Conservation (phyloP, 2,329 filamentous ascomycete genomes). For the Dothidotthia symphoricarpi region DNA sequence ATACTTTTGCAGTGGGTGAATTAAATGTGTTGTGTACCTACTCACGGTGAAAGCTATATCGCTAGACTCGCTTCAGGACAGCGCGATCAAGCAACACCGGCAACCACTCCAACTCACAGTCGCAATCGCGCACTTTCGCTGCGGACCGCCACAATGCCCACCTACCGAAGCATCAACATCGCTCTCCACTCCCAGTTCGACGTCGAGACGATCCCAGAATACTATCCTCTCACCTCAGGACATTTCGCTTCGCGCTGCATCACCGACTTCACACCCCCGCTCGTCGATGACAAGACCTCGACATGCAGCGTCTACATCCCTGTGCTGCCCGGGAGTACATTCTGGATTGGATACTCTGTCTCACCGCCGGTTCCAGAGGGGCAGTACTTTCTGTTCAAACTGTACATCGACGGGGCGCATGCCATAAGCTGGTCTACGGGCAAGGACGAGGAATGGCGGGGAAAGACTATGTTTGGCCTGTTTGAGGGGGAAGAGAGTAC, state of each 20-base stretch:
- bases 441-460: slow-evolving; percentile 43
- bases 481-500: slow-evolving; percentile 36
- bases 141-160: slow-evolving; percentile 23
- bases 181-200: slow-evolving; percentile 46
- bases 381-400: slow-evolving; percentile 48
- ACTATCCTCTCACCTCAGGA: slow-evolving; percentile 22
- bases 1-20: no score
- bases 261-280: slow-evolving; percentile 4
- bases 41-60: no score
- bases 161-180: slow-evolving; percentile 41
- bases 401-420: slow-evolving; percentile 42
- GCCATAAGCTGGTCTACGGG: slow-evolving; percentile 48
- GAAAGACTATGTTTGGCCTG: slow-evolving; percentile 48
- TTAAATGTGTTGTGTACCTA: no score
- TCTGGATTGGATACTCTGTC: slow-evolving; percentile 47
- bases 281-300: slow-evolving; percentile 25
- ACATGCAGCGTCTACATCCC: slow-evolving; percentile 40
- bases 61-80: no score
- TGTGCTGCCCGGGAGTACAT: slow-evolving; percentile 38
- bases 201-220: slow-evolving; percentile 42
- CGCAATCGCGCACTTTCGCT: no score
- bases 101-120: no score
- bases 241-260: slow-evolving; percentile 12
- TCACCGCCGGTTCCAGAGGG: slow-evolving; percentile 29
- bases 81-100: no score